These are phyloP conservation scores for Geotrichum reessii DNA, from an alignment of 1,139 yeast species.

Conservation along the genomic window DNA sequence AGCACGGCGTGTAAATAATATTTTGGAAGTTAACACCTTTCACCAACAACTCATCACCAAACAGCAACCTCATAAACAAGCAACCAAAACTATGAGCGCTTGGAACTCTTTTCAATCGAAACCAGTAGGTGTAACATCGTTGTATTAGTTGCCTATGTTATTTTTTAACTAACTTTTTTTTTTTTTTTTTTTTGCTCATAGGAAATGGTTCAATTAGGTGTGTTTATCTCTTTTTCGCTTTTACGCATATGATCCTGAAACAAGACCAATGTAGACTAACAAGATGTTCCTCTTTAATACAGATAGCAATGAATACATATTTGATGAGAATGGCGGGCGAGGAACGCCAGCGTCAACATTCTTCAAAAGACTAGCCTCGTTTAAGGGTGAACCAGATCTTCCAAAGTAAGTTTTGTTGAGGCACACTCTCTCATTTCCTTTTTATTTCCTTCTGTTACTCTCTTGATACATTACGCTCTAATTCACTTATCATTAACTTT, in stretches of 20 bases:
- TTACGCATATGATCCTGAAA: background rate
- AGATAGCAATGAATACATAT: slow-evolving; percentile 53
- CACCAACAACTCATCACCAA: background rate
- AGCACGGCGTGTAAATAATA: background rate
- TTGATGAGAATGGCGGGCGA: slow-evolving; percentile 63
- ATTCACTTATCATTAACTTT: background rate
- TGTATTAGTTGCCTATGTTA: background rate
- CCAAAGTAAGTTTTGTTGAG: slow-evolving; percentile 4
- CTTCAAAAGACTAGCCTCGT: slow-evolving; percentile 45
- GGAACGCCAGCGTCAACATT: slow-evolving; percentile 60
- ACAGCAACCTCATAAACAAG: too few relatives aligned
- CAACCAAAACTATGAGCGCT: slow-evolving; percentile 3
- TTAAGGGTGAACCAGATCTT: slow-evolving; percentile 18
- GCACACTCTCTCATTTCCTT: background rate
- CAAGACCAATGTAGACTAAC: background rate
- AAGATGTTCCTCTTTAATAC: background rate
- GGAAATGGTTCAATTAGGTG: slow-evolving; percentile 59
- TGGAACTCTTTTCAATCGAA: slow-evolving; percentile 6
- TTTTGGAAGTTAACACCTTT: background rate
- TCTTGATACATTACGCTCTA: background rate
- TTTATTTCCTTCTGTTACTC: background rate
- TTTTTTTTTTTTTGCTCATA: slow-evolving; percentile 16
- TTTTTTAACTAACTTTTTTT: background rate
- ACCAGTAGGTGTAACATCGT: background rate
- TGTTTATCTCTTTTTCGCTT: slow-evolving; percentile 22